Conservation (phyloP, 768 basidiomycete genomes). For the Suillus brevipes region DNA sequence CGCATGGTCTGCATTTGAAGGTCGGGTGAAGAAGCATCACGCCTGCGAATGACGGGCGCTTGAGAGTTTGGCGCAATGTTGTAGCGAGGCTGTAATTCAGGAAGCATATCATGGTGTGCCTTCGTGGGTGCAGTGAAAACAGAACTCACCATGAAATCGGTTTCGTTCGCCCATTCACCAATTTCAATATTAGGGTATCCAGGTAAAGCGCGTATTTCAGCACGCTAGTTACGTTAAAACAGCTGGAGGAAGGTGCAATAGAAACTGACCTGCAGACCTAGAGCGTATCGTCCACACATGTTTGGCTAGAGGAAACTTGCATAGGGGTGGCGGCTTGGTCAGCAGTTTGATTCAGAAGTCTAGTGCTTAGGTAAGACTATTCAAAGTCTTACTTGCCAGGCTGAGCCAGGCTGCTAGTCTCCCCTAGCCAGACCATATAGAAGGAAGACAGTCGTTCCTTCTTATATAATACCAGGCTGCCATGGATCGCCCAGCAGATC, state of each 20-base stretch:
- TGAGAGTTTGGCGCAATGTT: slow-evolving; percentile 84
- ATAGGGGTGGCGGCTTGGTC: neutral
- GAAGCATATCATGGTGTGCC: neutral
- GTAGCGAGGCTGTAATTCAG: slow-evolving; percentile 48
- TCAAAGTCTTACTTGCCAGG: too few species aligned
- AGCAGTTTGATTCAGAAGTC: neutral
- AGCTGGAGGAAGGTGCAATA: neutral
- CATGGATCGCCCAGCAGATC: neutral
- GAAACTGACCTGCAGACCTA: slow-evolving; percentile 46
- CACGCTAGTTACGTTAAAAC: slow-evolving; percentile 18
- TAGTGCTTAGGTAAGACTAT: neutral
- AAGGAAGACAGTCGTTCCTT: too few species aligned
- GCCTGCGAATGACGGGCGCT: slow-evolving; percentile 69
- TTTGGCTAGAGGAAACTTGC: neutral
- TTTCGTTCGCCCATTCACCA: slow-evolving; percentile 61
- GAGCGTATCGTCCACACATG: slow-evolving; percentile 69
- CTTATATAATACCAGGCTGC: too few species aligned
- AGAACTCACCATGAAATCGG: slow-evolving; percentile 49
- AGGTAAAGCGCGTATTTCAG: slow-evolving; percentile 37
- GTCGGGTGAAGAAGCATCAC: slow-evolving; percentile 22
- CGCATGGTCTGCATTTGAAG: slow-evolving; percentile 79
- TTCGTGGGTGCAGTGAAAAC: neutral
- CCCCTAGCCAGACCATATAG: too few species aligned
- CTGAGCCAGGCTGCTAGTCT: too few species aligned
- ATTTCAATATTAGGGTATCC: slow-evolving; percentile 44